Evolutionary conservation across 306 rosid species (phyloP), one percentile per base, ranked within the genome.

Genomic region (Begonia loranthoides): DNA sequence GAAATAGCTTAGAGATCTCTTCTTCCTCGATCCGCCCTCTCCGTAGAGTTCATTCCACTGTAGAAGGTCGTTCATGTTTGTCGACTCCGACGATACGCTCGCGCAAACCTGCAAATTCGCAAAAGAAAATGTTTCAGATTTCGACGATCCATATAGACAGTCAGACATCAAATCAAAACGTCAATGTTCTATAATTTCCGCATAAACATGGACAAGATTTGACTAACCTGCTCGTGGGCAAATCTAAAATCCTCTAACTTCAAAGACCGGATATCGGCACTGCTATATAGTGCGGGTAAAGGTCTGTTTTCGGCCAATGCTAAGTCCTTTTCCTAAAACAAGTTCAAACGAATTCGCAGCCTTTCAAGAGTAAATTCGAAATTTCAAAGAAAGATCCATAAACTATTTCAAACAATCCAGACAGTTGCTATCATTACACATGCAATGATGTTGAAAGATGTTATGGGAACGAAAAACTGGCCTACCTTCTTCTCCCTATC

Each of bases 11-110:
- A 90, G 61, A 47, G 87, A 74, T 62, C 50, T 82, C 76, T 58
- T 78, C 75, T 74, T 82, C 66, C 97, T 80, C 0, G 94, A 90
- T 56, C 97, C 97, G 6, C 97, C 95, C 68, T 90, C 97, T 55
- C 97, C 97, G 45, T 90, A 90, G 6, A 82, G 68, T 51, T 90
- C 95, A 48, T 90, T 90, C 97, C 97, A 90, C 61, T 80, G 94
- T 47, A 73, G 81, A 33, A 90, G 92, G 52, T 79, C 95, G 9
- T 61, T 90, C 94, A 82, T 90, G 67, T 82, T 90, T 14, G 73
- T 73, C 0, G 97, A 82, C 59, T 85, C 94, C 1, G 95, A 79
- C 5, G 97, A 85, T 60, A 90, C 95, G 33, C 97, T 90, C 3
- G 97, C 97, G 54, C 95, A 79, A 15, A 85, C 92, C 97, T 90